Evolutionary conservation across 1,139 yeast species (phyloP), one percentile per base, ranked within the genome.

Genomic region (Zygotorulaspora mrakii): DNA sequence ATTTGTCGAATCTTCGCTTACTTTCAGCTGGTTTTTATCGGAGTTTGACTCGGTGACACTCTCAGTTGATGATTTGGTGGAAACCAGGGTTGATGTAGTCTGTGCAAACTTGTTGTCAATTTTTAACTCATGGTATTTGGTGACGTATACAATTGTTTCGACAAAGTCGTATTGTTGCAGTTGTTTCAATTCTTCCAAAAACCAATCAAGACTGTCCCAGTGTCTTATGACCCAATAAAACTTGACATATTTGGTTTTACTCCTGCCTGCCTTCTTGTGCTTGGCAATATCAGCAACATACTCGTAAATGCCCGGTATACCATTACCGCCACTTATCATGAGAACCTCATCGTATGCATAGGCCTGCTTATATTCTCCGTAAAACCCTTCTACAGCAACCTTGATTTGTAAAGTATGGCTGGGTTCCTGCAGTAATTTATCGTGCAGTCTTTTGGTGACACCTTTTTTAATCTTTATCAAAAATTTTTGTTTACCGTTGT

Each of bases 311-410:
- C 82, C 80, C 10, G 94, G 82, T 48, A 84, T 72, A 55, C 94
- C 94, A 45, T 81, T 79, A 43, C 89, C 88, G 48, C 87, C 82
- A 1, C 81, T 77, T 41, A 81, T 51, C 40, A 82, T 67, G 16
- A 79, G 57, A 6, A 70, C 67, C 35, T 71, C 73, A 37, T 77
- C 79, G 57, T 75, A 81, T 39, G 74, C 66, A 42, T 70, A 70
- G 38, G 76, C 58, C 55, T 85, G 73, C 51, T 75, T 56, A 52
- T 70, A 58, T 52, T 65, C 61, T 48, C 84, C 81, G 52, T 79
- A 79, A 1, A 84, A 82, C 0, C 85, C 85, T 52, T 79, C 85
- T 8, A 78, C 58, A 3, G 69, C 54, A 2, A 74, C 69, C 34
- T 57, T 54, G 47, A 63, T 50, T 2, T 42, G 35, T 10, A 42